These are phyloP conservation scores for Piloderma croceum DNA, from an alignment of 768 basidiomycete species.

Conservation along the genomic window DNA sequence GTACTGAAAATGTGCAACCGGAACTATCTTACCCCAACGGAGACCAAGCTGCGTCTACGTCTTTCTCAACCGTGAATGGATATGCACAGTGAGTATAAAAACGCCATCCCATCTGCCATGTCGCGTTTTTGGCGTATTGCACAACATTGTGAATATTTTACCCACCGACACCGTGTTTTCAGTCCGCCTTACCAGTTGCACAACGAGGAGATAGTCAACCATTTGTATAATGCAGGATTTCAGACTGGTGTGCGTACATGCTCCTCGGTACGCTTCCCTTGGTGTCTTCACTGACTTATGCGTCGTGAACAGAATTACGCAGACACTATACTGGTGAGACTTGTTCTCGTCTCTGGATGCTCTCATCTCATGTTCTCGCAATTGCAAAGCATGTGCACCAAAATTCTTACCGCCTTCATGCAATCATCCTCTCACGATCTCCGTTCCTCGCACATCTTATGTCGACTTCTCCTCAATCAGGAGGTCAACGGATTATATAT, in stretches of 20 bases:
- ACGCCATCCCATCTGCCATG: slow-evolving; percentile 5
- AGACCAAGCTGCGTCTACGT: background rate
- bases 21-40: background rate
- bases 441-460: slow-evolving; percentile 86
- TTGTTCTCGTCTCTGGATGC: too few relatives aligned
- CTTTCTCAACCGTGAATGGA: background rate
- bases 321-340: slow-evolving; percentile 77
- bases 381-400: slow-evolving; percentile 70
- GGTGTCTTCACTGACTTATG: slow-evolving; percentile 13
- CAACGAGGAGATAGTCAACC: slow-evolving; percentile 72
- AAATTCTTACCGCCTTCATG: slow-evolving; percentile 72
- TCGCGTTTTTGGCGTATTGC: slow-evolving; percentile 8
- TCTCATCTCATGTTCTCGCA: too few relatives aligned
- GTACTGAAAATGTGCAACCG: too few relatives aligned
- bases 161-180: slow-evolving; percentile 4
- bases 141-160: too few relatives aligned
- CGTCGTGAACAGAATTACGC: slow-evolving; percentile 60
- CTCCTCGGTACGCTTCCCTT: slow-evolving; percentile 12
- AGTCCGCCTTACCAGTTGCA: slow-evolving; percentile 53
- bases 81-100: background rate
- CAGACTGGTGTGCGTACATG: slow-evolving; percentile 65
- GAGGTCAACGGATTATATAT: slow-evolving; percentile 63
- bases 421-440: slow-evolving; percentile 82
- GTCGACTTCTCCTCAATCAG: slow-evolving; percentile 67
- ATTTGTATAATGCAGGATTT: slow-evolving; percentile 76